Percentiles rank a stretch among this genome's conserved stretches.
Conservation (phyloP, 1,139 yeast species). For the Spathaspora sp. region DNA sequence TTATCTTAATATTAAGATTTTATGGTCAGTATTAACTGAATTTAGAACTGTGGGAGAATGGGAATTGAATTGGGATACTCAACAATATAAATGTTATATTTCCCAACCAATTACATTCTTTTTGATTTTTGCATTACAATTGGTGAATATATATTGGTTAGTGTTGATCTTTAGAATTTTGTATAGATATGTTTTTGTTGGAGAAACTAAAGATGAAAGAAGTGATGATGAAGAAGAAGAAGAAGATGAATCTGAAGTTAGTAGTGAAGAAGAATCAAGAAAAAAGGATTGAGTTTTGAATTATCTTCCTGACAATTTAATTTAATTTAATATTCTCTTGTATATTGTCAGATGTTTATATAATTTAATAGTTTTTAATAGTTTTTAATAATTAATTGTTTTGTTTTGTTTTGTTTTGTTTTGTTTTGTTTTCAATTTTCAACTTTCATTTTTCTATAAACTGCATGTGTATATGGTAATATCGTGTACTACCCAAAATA, state of each 20-base stretch:
- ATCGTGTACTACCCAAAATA: neutral
- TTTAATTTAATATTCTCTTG: neutral
- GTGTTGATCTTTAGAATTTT: slow-evolving; percentile 76
- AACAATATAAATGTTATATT: slow-evolving; percentile 95
- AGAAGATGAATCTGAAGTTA: slow-evolving; percentile 47
- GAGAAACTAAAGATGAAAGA: slow-evolving; percentile 76
- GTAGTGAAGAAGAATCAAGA: slow-evolving; percentile 25
- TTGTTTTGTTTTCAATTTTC: no score
- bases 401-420: neutral
- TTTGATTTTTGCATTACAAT: slow-evolving; percentile 75
- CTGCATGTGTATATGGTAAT: no score
- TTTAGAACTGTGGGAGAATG: slow-evolving; percentile 82
- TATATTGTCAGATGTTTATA: no score
- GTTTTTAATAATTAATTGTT: neutral
- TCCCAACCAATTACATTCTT: slow-evolving; percentile 86
- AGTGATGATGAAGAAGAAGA: slow-evolving; percentile 76
- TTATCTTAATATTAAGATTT: slow-evolving; percentile 71
- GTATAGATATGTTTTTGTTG: slow-evolving; percentile 59
- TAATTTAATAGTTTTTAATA: neutral
- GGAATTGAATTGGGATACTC: slow-evolving; percentile 82
- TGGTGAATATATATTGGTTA: slow-evolving; percentile 87
- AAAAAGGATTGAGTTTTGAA: slow-evolving; percentile 16
- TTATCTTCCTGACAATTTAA: no score
- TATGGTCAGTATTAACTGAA: slow-evolving; percentile 88
- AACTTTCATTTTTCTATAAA: no score